Conservation (phyloP, 495 filamentous ascomycete genomes). For the Penicillium ochrochloron region DNA sequence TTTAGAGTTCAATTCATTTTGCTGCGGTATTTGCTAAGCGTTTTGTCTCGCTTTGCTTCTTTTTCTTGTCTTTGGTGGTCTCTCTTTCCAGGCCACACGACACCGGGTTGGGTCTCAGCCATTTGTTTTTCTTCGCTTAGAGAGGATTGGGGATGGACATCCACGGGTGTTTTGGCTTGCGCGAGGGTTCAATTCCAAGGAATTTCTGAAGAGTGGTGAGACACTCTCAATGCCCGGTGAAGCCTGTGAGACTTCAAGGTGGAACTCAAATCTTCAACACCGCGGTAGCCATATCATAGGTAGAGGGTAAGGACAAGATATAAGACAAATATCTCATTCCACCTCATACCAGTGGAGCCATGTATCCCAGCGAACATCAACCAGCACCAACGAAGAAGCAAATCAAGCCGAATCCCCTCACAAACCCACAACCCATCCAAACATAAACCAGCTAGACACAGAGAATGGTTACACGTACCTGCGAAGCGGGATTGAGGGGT, state of each 20-base stretch:
- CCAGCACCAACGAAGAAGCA: not conserved
- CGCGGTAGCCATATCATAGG: not conserved
- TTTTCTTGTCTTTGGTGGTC: not conserved
- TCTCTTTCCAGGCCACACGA: slow-evolving; percentile 16
- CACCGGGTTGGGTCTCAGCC: slow-evolving; percentile 19
- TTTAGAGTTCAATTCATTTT: not conserved
- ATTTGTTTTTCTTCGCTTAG: not conserved
- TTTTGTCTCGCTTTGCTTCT: not conserved
- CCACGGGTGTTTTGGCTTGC: slow-evolving; percentile 13
- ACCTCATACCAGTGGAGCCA: not conserved
- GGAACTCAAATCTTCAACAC: slow-evolving; percentile 2
- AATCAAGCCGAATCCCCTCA: not conserved
- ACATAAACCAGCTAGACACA: slow-evolving; percentile 8
- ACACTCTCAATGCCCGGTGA: not conserved
- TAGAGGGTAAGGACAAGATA: not conserved
- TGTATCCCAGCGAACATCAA: not conserved
- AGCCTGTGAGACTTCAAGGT: slow-evolving; percentile 13
- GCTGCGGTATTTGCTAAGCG: not conserved
- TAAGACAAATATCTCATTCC: not conserved
- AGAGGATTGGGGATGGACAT: slow-evolving; percentile 24
- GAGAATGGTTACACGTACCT: slow-evolving; percentile 33
- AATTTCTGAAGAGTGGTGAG: not conserved
- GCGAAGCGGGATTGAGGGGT: slow-evolving; percentile 40
- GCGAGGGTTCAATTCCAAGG: not conserved
- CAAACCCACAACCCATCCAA: not conserved